Evolutionary conservation across 2,329 filamentous ascomycete genomes (phyloP), one percentile per base, ranked within the genome.

Genomic region (Tolypocladium guangdongense): DNA sequence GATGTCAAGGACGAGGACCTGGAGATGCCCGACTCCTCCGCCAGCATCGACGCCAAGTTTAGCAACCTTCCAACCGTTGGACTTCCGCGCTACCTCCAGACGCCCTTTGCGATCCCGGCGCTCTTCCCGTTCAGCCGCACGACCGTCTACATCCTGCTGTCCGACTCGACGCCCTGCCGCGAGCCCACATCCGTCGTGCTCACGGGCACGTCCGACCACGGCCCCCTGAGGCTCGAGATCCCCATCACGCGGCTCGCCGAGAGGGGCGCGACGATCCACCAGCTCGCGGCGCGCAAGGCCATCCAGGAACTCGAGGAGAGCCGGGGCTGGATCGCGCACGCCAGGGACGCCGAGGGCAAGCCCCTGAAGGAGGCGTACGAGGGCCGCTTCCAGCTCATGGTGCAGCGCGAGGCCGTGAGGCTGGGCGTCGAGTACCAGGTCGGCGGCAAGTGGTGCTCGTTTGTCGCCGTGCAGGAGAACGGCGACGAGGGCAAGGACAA

Each of bases 391-490:
- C 66, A 75, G 14, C 77, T 82, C 48, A 74, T 89, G 61, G 78
- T 83, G 0, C 77, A 86, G 63, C 75, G 77, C 1, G 86, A 90
- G 62, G 84, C 78, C 10, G 82, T 89, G 1, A 71, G 79, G 0
- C 71, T 90, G 0, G 86, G 86, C 0, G 74, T 83, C 14, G 72
- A 76, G 54, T 88, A 81, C 61, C 84, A 88, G 60, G 78, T 90
- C 10, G 80, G 76, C 2, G 80, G 84, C 1, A 86, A 84, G 62
- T 87, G 82, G 78, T 87, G 82, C 61, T 87, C 84, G 0, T 90
- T 90, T 57, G 81, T 90, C 3, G 87, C 87, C 2, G 74, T 87
- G 2, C 74, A 84, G 56, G 69, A 74, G 10, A 66, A 72, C 1
- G 54, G 49, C 7, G 52, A 51, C 5, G 52, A 54, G 0, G 20